Evolutionary conservation across 257 asterid species (phyloP), one percentile per base, ranked within the genome.

Genomic region (Fraxinus pennsylvanica): DNA sequence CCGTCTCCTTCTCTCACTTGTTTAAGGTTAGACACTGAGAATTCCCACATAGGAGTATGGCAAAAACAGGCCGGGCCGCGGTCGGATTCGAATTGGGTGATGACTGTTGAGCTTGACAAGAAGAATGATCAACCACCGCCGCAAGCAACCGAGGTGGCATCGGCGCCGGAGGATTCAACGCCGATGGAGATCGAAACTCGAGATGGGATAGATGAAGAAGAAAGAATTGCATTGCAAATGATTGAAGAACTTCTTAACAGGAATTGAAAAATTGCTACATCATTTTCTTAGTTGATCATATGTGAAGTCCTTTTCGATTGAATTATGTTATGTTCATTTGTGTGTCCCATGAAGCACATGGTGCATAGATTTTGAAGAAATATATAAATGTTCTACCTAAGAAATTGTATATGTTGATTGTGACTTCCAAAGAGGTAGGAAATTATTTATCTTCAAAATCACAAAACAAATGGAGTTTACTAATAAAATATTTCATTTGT

Each of bases 31-130:
- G 92, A 89, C 84, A 87, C 86, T 0, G 92, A 89, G 79, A 89
- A 84, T 41, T 89, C 92, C 19, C 82, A 83, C 65, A 89, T 89
- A 6, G 92, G 92, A 8, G 91, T 89, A 1, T 89, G 92, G 92
- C 92, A 89, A 73, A 89, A 89, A 66, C 85, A 88, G 0, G 92
- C 92, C 17, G 91, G 92, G 3, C 30, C 88, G 0, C 81, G 84
- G 6, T 80, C 92, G 0, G 84, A 78, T 57, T 85, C 91, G 1
- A 84, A 63, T 22, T 89, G 92, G 92, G 91, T 89, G 25, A 89
- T 89, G 92, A 84, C 88, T 0, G 92, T 89, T 5, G 91, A 89
- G 83, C 80, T 89, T 1, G 85, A 82, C 12, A 85, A 81, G 41
- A 81, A 82, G 32, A 76, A 54, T 6, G 65, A 33, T 6, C 30